These are phyloP conservation scores for Pholiota conissans DNA, from an alignment of 768 basidiomycete genomes.

Conservation along the genomic window DNA sequence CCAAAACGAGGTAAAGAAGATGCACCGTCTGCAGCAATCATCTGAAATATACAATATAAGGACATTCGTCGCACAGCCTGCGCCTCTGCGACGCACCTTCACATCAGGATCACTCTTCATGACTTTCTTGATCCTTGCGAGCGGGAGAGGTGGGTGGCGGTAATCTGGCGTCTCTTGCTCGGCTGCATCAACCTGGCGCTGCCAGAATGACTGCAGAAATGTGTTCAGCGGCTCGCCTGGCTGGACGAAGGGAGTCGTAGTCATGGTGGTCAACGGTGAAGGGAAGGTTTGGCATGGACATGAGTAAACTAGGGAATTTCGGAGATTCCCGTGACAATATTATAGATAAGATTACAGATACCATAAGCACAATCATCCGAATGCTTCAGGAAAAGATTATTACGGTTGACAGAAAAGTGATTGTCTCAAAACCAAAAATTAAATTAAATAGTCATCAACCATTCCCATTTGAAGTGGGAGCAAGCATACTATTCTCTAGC, in stretches of 20 bases:
- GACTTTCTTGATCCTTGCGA: slow-evolving; percentile 98
- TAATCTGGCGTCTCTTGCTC: slow-evolving; percentile 90
- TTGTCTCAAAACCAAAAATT: no score
- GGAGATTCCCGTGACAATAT: background rate
- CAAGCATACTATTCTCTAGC: no score
- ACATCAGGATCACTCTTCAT: slow-evolving; percentile 99
- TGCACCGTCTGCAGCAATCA: slow-evolving; percentile 96
- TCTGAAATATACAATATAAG: slow-evolving; percentile 44
- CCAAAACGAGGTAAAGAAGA: slow-evolving; percentile 13
- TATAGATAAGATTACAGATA: background rate
- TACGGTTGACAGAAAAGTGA: no score
- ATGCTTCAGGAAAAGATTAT: no score
- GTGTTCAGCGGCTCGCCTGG: slow-evolving; percentile 85
- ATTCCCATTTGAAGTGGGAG: no score
- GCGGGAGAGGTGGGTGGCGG: slow-evolving; percentile 82
- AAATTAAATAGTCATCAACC: no score
- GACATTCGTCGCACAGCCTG: no score
- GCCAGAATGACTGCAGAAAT: slow-evolving; percentile 89
- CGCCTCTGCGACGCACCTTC: slow-evolving; percentile 57
- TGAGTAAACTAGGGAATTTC: background rate
- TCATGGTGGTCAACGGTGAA: slow-evolving; percentile 18
- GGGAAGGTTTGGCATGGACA: background rate
- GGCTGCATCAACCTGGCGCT: slow-evolving; percentile 80
- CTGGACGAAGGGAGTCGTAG: slow-evolving; percentile 67
- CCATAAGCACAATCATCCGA: no score